Evolutionary conservation across 495 filamentous ascomycete genomes (phyloP), one percentile per base, ranked within the genome.

Genomic region (Aspergillus funiculosus): DNA sequence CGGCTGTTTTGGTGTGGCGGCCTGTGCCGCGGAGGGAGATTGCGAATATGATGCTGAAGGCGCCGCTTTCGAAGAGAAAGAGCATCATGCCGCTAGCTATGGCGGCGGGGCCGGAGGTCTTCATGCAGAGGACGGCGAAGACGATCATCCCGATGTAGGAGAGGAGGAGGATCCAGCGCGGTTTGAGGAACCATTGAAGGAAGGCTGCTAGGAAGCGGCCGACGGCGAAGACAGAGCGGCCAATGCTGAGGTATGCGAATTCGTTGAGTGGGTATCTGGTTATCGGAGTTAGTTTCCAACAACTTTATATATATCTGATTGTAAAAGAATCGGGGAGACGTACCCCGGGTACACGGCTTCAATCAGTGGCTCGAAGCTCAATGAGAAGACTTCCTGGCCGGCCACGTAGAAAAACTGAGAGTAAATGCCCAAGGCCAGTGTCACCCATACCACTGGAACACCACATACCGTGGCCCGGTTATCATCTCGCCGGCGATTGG

Each of bases 321-420:
- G n/a, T 34, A 2, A 34, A 11, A 15, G 31, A 34, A 13, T 13
- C 7, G 30, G 69, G 21, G 55, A 18, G n/a, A 41, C 53, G 45
- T 45, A 58, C 51, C 46, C 20, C 2, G 72, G 67, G 11, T 64
- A 49, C 14, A 64, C 62, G 9, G 43, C 26, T 4, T 39, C 14
- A 13, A 81, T 52, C 34, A 74, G 80, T 2, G 52, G 47, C 11
- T 59, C 55, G 28, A 78, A 73, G 14, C 62, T 61, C 6, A 65
- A 68, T 3, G 72, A 66, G 8, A 82, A 56, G 6, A 74, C 67
- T 59, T 87, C 83, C 57, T 87, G 83, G 2, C 69, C 79, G 0
- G 78, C 83, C 6, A 81, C 75, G 51, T 85, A 87, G 62, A 77
- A 77, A 48, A 81, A 83, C 48, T 81, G 76, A 1, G 76, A 75